Conservation (phyloP, 1,139 yeast species). For the Saccharomyces pastorianus region DNA sequence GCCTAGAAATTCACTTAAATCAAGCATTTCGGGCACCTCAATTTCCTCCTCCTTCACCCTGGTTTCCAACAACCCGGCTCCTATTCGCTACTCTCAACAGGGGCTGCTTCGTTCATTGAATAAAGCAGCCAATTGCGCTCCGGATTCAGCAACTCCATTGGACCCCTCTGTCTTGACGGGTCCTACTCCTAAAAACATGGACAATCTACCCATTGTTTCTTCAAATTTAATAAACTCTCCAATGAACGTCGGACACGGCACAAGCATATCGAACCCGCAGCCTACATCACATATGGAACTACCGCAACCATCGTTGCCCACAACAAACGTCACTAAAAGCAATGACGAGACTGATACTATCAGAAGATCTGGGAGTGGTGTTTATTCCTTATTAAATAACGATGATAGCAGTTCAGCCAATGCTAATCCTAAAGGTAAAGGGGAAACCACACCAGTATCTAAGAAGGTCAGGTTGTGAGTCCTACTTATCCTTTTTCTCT, state of each 20-base stretch:
- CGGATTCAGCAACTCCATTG: not conserved
- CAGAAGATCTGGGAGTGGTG: slow-evolving; percentile 11
- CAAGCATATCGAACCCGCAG: not conserved
- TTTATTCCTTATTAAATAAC: slow-evolving; percentile 15
- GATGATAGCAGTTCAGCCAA: slow-evolving; percentile 6
- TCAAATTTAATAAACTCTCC: slow-evolving; percentile 1
- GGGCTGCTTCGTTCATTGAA: not conserved
- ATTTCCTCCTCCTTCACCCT: not conserved
- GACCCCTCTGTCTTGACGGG: not conserved
- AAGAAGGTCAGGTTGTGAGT: not conserved
- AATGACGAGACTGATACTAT: not conserved
- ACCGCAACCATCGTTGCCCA: not conserved
- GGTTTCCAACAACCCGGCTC: not conserved
- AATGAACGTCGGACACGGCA: slow-evolving; percentile 3
- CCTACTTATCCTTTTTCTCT: not conserved
- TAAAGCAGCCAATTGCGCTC: not conserved
- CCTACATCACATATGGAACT: not conserved
- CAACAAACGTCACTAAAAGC: not conserved
- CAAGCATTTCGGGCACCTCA: not conserved
- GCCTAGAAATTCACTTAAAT: not conserved
- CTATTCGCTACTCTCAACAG: not conserved
- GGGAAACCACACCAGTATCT: slow-evolving; percentile 1
- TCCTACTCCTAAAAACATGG: not conserved
- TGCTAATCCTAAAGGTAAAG: slow-evolving; percentile 7
- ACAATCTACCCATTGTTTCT: not conserved